Evolutionary conservation across 441 rosid genomes (phyloP).

Genomic region (Erodium moschatum): DNA sequence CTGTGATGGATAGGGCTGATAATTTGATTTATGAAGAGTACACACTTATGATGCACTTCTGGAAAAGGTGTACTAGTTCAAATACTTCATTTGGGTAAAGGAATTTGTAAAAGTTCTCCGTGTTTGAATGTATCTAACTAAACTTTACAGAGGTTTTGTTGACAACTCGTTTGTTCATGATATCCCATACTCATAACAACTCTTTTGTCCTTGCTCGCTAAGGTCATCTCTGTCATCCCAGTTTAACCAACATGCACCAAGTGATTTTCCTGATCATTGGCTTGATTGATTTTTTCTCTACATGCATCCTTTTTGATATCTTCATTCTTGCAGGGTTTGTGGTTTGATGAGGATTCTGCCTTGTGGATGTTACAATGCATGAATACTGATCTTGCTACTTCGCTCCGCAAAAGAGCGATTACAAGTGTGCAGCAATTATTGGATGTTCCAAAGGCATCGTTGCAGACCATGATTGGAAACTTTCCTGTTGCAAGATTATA

Average conservation of each 20-base stretch:
- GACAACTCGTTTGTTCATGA: no score
- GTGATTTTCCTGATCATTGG: conserved; percentile 1
- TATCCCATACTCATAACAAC: no score
- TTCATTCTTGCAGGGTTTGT: conserved; percentile 53
- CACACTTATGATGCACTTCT: not conserved
- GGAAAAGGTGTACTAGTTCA: not conserved
- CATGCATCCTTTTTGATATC: conserved; percentile 6
- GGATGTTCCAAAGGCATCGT: conserved; percentile 50
- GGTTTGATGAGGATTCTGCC: conserved; percentile 72
- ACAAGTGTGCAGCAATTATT: conserved; percentile 58
- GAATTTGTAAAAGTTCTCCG: not conserved
- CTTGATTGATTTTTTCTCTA: not conserved
- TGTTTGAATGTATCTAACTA: not conserved
- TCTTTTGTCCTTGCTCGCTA: no score
- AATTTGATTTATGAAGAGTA: not conserved
- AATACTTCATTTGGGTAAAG: not conserved
- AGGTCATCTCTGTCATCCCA: no score
- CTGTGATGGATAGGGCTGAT: not conserved
- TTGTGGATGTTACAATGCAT: conserved; percentile 91
- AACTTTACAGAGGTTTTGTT: not conserved
- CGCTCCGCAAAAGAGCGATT: conserved; percentile 46
- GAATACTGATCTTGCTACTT: conserved; percentile 50
- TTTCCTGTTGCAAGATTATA: conserved; percentile 41
- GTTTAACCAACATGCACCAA: no score
- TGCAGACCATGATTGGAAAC: conserved; percentile 55